Percentiles rank a stretch among this genome's conserved stretches.
Evolutionary conservation across 805 yeast genomes (phyloP).

Genomic region (Candida gorgasii): DNA sequence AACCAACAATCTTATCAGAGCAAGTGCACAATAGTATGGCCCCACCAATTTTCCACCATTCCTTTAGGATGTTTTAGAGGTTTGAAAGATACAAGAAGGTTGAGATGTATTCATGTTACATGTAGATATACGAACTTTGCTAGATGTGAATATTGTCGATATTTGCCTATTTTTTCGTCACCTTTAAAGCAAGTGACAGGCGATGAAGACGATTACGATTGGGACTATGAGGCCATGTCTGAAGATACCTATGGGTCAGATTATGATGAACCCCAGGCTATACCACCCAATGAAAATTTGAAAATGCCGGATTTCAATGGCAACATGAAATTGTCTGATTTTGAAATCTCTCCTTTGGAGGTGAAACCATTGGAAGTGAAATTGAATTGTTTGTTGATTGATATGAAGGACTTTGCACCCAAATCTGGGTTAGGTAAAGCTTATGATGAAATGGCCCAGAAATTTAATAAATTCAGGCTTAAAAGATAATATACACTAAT

Average conservation of each 20-base stretch:
- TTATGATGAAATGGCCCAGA: constrained; percentile 4
- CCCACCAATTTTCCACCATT: constrained; percentile 10
- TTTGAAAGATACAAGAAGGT: constrained; percentile 15
- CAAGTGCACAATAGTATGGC: background rate
- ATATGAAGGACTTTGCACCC: too few species aligned
- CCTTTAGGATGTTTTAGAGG: constrained; percentile 14
- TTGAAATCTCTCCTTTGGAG: background rate
- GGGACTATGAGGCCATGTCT: background rate
- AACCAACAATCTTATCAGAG: background rate
- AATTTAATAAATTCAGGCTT: constrained; percentile 4
- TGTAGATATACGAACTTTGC: constrained; percentile 6
- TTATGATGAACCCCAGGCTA: background rate
- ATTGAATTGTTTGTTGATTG: constrained; percentile 1
- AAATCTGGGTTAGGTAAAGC: background rate
- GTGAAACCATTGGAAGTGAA: background rate
- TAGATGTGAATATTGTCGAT: constrained; percentile 18
- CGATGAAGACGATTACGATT: background rate
- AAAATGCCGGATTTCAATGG: too few species aligned
- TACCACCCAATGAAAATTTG: background rate
- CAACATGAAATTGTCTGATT: background rate
- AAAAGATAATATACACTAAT: constrained; percentile 1
- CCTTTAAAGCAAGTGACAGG: constrained; percentile 14
- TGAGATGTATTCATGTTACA: constrained; percentile 9
- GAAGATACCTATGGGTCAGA: background rate
- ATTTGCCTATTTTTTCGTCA: constrained; percentile 18